Evolutionary conservation across 352 stramenopile genomes (phyloP).

Genomic region (Phytophthora lateralis): DNA sequence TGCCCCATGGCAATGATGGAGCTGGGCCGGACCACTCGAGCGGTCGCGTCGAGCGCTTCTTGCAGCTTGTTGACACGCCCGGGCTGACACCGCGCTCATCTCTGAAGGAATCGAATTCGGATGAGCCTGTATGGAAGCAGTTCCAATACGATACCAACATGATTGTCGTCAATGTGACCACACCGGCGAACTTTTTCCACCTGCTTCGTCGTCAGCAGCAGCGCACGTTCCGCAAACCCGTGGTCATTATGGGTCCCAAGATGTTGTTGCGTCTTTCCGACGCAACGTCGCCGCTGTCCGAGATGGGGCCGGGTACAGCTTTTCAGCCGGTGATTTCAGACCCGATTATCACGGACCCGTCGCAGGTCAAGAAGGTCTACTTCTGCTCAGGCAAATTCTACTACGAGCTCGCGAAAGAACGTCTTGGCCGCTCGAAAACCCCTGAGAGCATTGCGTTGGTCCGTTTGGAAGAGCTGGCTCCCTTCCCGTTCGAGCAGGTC

Average conservation of each 20-base stretch:
- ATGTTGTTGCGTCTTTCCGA: slow-evolving; percentile 73
- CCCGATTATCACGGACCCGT: slow-evolving; percentile 44
- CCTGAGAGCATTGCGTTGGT: slow-evolving; percentile 68
- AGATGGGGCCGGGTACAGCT: slow-evolving; percentile 56
- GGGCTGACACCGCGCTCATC: slow-evolving; percentile 45
- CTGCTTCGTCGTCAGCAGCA: slow-evolving; percentile 91
- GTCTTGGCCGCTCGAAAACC: slow-evolving; percentile 47
- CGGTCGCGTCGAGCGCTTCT: slow-evolving; percentile 83
- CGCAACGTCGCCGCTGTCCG: slow-evolving; percentile 66
- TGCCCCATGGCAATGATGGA: slow-evolving; percentile 90
- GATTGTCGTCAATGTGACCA: slow-evolving; percentile 86
- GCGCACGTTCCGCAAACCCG: slow-evolving; percentile 74
- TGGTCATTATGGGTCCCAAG: slow-evolving; percentile 82
- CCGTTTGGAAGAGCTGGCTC: slow-evolving; percentile 82
- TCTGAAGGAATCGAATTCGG: slow-evolving; percentile 33
- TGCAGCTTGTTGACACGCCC: slow-evolving; percentile 85
- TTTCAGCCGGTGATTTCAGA: slow-evolving; percentile 81
- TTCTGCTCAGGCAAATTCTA: slow-evolving; percentile 89
- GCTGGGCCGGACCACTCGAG: slow-evolving; percentile 89
- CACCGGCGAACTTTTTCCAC: slow-evolving; percentile 97
- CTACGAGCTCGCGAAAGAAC: slow-evolving; percentile 82
- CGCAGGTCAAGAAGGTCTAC: slow-evolving; percentile 69
- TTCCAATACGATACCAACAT: slow-evolving; percentile 85
- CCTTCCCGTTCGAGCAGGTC: slow-evolving; percentile 83
- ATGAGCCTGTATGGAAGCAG: slow-evolving; percentile 48